phyloP scores from a whole-genome alignment of 169 alveolate species.

The Plasmodium gaboni region DNA sequence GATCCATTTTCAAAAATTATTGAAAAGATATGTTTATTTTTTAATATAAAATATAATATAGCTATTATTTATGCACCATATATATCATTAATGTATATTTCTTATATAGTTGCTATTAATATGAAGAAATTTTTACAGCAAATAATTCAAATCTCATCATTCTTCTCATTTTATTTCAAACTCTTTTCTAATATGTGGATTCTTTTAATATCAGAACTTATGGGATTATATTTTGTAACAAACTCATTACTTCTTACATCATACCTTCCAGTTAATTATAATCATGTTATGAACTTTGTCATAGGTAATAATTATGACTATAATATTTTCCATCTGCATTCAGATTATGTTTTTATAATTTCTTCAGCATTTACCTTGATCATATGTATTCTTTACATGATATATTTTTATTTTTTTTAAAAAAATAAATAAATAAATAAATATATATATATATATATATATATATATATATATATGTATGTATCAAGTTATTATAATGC shows the following conservation, averaged over 20 bases:
- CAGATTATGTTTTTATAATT: constrained; percentile 65
- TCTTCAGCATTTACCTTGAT: constrained; percentile 45
- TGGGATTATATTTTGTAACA: constrained; percentile 71
- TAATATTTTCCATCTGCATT: constrained; percentile 61
- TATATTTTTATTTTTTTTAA: constrained; percentile 57
- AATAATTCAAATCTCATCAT: constrained; percentile 59
- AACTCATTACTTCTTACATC: constrained; percentile 64
- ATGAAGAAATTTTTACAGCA: constrained; percentile 73
- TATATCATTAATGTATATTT: constrained; percentile 55
- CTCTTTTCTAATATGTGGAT: constrained; percentile 70
- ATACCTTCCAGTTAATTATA: constrained; percentile 65
- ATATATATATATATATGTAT: neutral
- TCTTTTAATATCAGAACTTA: constrained; percentile 54
- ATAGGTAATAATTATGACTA: constrained; percentile 56
- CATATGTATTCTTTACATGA: constrained; percentile 48
- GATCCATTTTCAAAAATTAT: constrained; percentile 71
- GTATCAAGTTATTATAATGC: neutral
- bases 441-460: constrained; percentile 2
- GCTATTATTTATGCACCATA: constrained; percentile 73
- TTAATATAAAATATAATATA: constrained; percentile 55
- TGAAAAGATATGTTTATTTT: constrained; percentile 60
- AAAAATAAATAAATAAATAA: neutral
- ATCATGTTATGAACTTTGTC: constrained; percentile 61
- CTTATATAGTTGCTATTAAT: constrained; percentile 67
- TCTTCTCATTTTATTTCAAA: constrained; percentile 62